A percentile compares a stretch with the other conserved stretches of the same genome.
phyloP scores from a whole-genome alignment of 2,329 filamentous ascomycete genomes.

The Fusarium siculi region DNA sequence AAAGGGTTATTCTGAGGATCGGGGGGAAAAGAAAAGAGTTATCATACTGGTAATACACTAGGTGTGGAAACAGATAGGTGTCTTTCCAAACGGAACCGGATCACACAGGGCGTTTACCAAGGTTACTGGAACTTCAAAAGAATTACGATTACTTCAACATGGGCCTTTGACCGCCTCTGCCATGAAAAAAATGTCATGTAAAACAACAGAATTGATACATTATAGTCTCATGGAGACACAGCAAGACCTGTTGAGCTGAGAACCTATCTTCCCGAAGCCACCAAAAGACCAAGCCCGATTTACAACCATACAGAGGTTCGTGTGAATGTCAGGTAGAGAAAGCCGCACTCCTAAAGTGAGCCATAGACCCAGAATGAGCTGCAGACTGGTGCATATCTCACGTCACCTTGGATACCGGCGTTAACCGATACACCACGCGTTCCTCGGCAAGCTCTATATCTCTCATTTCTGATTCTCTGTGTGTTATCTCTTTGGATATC shows the following conservation, averaged over 20 bases:
- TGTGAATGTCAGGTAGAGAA: not conserved
- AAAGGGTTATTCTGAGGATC: constrained; percentile 20
- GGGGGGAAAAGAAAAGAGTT: constrained; percentile 16
- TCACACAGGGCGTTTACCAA: constrained; percentile 39
- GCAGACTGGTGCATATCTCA: not conserved
- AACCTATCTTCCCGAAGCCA: not conserved
- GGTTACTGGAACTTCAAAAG: constrained; percentile 31
- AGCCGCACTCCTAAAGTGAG: not conserved
- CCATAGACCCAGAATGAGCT: not conserved
- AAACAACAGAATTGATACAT: not conserved
- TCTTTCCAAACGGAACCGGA: constrained; percentile 34
- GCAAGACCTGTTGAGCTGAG: not conserved
- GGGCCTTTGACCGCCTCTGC: not conserved
- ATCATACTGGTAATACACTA: constrained; percentile 35
- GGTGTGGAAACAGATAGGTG: constrained; percentile 36
- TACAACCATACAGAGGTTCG: not conserved
- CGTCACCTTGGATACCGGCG: not conserved
- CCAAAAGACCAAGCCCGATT: not conserved
- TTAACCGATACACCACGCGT: constrained; percentile 10
- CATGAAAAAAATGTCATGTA: not conserved
- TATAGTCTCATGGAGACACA: not conserved
- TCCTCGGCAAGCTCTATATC: constrained; percentile 8
- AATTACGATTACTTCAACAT: constrained; percentile 15
- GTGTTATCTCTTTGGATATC: not conserved
- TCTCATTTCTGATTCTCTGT: not conserved